These are phyloP conservation scores for Fistulifera solaris DNA, from an alignment of 108 stramenopile species.

Conservation along the genomic window DNA sequence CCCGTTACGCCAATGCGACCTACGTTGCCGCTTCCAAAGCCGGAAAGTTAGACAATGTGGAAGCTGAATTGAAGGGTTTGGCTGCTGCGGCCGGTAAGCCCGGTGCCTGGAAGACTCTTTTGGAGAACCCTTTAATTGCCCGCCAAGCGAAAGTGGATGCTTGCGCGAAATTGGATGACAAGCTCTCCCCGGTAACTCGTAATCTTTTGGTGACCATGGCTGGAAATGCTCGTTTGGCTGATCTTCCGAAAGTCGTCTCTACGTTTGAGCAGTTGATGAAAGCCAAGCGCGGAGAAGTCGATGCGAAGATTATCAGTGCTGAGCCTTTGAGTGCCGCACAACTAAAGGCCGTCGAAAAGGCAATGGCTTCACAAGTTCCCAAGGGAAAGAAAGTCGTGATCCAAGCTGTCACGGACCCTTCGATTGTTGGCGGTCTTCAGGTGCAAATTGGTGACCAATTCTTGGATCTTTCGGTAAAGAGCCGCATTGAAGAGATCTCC, in stretches of 20 bases:
- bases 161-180: slow-evolving; percentile 45
- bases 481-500: slow-evolving; percentile 80
- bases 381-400: slow-evolving; percentile 75
- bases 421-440: slow-evolving; percentile 90
- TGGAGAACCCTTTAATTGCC: slow-evolving; percentile 84
- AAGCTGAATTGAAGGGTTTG: slow-evolving; percentile 77
- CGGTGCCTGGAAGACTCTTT: slow-evolving; percentile 55
- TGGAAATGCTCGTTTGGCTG: slow-evolving; percentile 83
- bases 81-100: slow-evolving; percentile 43
- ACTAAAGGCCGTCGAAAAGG: slow-evolving; percentile 62
- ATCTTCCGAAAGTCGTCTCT: slow-evolving; percentile 65
- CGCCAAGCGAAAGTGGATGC: slow-evolving; percentile 64
- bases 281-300: slow-evolving; percentile 91
- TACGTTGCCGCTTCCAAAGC: slow-evolving; percentile 88
- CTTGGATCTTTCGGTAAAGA: slow-evolving; percentile 90
- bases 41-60: slow-evolving; percentile 70
- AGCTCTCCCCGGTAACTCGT: slow-evolving; percentile 59
- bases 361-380: slow-evolving; percentile 70
- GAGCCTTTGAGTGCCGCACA: slow-evolving; percentile 59
- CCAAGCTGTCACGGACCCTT: slow-evolving; percentile 72
- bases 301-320: slow-evolving; percentile 88
- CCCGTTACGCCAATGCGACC: slow-evolving; percentile 94
- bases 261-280: slow-evolving; percentile 81
- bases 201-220: slow-evolving; percentile 91
- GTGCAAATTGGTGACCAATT: slow-evolving; percentile 97